Percentiles rank a stretch among this genome's conserved stretches.
Evolutionary conservation across 148 eudicot species (phyloP).

Genomic region (Salicornia ramosissima): DNA sequence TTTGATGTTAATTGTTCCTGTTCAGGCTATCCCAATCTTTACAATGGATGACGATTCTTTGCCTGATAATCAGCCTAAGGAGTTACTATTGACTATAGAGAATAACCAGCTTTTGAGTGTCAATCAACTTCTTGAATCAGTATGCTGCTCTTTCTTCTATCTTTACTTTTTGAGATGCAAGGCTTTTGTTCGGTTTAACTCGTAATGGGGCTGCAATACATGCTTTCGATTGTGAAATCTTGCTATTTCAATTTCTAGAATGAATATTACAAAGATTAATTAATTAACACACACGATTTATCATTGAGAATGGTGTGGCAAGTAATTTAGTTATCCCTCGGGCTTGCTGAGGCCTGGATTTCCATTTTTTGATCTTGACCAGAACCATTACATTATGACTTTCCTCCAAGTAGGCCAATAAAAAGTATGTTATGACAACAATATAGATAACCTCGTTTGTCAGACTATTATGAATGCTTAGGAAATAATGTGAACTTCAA

Average conservation of each 20-base stretch:
- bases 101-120: conserved; percentile 53
- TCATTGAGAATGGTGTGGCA: neutral
- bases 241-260: neutral
- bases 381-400: neutral
- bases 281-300: neutral
- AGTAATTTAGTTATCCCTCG: neutral
- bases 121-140: conserved; percentile 78
- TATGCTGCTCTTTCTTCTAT: conserved; percentile 33
- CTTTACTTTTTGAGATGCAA: neutral
- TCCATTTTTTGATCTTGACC: neutral
- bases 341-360: neutral
- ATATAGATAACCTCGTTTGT: neutral
- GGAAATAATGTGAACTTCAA: neutral
- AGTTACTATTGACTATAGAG: conserved; percentile 36
- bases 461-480: neutral
- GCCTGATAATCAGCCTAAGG: conserved; percentile 36
- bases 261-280: neutral
- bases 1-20: conserved; percentile 3
- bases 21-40: conserved; percentile 47
- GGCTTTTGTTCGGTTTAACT: too few species aligned
- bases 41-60: conserved; percentile 45
- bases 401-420: neutral
- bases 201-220: neutral
- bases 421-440: neutral
- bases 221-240: neutral